phyloP scores from a whole-genome alignment of 2,329 filamentous ascomycete genomes.

The Aureobasidium vineae region DNA sequence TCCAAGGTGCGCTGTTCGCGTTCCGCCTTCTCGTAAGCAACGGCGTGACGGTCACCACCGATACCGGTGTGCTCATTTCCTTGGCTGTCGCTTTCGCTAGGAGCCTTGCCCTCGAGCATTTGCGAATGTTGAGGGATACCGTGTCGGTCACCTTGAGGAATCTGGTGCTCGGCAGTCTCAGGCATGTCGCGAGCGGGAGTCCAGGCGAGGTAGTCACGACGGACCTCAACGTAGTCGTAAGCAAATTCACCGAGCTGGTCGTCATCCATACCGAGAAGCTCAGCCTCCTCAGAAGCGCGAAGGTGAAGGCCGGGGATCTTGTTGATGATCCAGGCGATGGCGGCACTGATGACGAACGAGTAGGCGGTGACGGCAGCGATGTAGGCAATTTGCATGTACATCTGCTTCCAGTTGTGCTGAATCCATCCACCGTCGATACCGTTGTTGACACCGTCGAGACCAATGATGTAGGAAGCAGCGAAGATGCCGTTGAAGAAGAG shows the following conservation, averaged over 20 bases:
- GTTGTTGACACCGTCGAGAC: constrained; percentile 73
- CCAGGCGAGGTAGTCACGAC: constrained; percentile 85
- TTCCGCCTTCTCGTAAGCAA: constrained; percentile 50
- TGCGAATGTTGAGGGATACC: constrained; percentile 69
- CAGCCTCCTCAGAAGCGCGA: constrained; percentile 75
- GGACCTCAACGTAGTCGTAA: constrained; percentile 87
- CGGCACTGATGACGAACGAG: constrained; percentile 69
- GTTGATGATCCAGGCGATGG: constrained; percentile 73
- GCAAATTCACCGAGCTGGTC: constrained; percentile 88
- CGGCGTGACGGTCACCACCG: constrained; percentile 53
- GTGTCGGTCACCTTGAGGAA: constrained; percentile 65
- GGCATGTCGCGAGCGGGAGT: constrained; percentile 71
- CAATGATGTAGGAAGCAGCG: constrained; percentile 67
- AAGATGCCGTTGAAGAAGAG: constrained; percentile 76
- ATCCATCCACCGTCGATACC: constrained; percentile 63
- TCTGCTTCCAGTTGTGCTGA: constrained; percentile 68
- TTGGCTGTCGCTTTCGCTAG: constrained; percentile 44
- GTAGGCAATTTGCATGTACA: constrained; percentile 80
- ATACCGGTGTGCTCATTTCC: constrained; percentile 50
- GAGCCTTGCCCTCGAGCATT: constrained; percentile 59
- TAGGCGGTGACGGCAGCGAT: constrained; percentile 65
- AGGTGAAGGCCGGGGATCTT: constrained; percentile 74
- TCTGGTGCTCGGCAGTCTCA: constrained; percentile 55
- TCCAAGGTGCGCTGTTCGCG: constrained; percentile 28
- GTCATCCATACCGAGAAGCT: constrained; percentile 84